Evolutionary conservation across 2,329 filamentous ascomycete genomes (phyloP).

Genomic region (Stachybotrys chartarum): DNA sequence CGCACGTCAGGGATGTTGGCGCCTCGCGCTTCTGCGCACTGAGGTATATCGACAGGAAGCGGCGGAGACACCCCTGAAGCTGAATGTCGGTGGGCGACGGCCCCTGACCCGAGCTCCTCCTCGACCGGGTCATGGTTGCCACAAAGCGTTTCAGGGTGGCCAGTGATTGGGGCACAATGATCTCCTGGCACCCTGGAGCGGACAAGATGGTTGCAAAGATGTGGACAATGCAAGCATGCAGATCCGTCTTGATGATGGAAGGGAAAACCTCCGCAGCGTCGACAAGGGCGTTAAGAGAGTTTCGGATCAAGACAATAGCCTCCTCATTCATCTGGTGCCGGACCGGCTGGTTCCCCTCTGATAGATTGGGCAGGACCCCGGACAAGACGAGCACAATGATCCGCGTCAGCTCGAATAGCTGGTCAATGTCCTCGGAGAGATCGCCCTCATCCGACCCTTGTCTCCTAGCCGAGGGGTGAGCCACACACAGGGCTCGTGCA

Average conservation of each 20-base stretch:
- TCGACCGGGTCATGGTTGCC: constrained; percentile 56
- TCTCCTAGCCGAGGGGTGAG: constrained; percentile 77
- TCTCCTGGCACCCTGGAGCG: constrained; percentile 74
- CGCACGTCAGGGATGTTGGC: constrained; percentile 73
- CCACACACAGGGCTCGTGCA: constrained; percentile 79
- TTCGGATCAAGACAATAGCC: constrained; percentile 70
- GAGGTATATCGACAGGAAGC: constrained; percentile 74
- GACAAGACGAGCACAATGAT: constrained; percentile 93
- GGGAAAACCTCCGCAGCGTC: constrained; percentile 95
- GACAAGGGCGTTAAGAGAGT: constrained; percentile 79
- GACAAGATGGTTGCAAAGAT: constrained; percentile 92
- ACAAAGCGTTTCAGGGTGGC: constrained; percentile 91
- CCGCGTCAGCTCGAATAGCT: constrained; percentile 91
- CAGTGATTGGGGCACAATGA: constrained; percentile 82
- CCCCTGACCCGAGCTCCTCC: constrained; percentile 26
- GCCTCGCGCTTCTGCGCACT: constrained; percentile 67
- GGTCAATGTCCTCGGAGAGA: constrained; percentile 93
- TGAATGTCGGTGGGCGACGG: constrained; percentile 55
- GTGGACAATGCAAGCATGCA: constrained; percentile 94
- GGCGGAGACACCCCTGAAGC: constrained; percentile 72
- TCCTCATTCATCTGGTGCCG: constrained; percentile 82
- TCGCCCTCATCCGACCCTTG: constrained; percentile 56
- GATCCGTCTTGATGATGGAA: constrained; percentile 88
- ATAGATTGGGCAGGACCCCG: constrained; percentile 76
- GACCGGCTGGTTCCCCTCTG: constrained; percentile 56